phyloP scores from a whole-genome alignment of 2,329 filamentous ascomycete species.

The Aspergillus piperis region DNA sequence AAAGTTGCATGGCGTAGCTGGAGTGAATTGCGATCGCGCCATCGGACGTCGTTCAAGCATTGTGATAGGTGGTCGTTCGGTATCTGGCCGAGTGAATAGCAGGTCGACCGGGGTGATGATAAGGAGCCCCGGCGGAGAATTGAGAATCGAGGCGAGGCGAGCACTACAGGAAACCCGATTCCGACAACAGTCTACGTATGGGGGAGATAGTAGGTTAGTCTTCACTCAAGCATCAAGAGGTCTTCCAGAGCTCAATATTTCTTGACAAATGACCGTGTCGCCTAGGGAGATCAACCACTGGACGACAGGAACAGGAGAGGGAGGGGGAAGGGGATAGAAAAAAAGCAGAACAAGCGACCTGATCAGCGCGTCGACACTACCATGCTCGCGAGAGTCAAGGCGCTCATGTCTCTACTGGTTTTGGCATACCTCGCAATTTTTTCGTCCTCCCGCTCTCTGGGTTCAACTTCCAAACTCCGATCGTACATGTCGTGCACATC shows the following conservation, averaged over 20 bases:
- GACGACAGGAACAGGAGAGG: constrained; percentile 5
- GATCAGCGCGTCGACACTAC: constrained; percentile 36
- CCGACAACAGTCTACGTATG: constrained; percentile 48
- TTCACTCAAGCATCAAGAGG: constrained; percentile 24
- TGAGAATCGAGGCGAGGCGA: constrained; percentile 6
- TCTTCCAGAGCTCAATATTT: constrained; percentile 15
- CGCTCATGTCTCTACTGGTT: constrained; percentile 36
- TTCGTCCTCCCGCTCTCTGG: constrained; percentile 94
- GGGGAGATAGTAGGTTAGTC: constrained; percentile 37
- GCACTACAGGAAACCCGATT: constrained; percentile 51
- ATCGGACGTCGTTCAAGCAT: neutral
- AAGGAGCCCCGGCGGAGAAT: constrained; percentile 11
- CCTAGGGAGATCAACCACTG: constrained; percentile 22
- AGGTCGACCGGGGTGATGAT: constrained; percentile 14
- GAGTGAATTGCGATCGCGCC: neutral
- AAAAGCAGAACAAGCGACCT: constrained; percentile 14
- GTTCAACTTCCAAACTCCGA: constrained; percentile 89
- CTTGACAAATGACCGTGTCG: constrained; percentile 33
- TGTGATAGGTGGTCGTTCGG: neutral
- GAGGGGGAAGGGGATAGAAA: constrained; percentile 14
- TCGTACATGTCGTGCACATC: constrained; percentile 99
- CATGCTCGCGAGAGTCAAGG: constrained; percentile 36
- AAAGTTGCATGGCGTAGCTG: constrained; percentile 5
- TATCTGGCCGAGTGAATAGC: constrained; percentile 10
- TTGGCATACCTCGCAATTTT: constrained; percentile 91